A percentile compares a stretch with the other conserved stretches of the same genome.
Conservation (phyloP, 495 filamentous ascomycete species). For the Penicillium mononematosum region DNA sequence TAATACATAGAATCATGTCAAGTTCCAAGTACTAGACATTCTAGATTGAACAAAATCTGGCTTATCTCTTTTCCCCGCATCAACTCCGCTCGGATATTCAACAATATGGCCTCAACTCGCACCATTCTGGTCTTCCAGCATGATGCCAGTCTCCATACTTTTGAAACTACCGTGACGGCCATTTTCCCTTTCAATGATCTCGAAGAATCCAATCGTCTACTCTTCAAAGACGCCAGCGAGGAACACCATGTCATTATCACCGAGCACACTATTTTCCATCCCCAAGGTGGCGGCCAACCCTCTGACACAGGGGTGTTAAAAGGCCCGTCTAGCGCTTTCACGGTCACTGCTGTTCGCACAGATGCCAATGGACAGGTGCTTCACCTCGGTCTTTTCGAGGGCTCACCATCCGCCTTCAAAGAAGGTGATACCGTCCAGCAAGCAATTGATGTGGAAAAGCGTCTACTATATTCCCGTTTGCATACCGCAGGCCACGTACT, state of each 20-base stretch:
- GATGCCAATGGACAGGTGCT: conserved; percentile 51
- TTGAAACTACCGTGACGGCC: conserved; percentile 43
- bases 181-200: conserved; percentile 47
- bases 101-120: conserved; percentile 20
- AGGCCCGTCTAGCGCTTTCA: conserved; percentile 33
- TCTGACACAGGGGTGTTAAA: conserved; percentile 57
- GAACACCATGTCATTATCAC: conserved; percentile 54
- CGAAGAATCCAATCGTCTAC: conserved; percentile 41
- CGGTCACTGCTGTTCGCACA: conserved; percentile 43
- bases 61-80: not conserved
- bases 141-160: conserved; percentile 47
- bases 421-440: conserved; percentile 46
- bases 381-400: conserved; percentile 55
- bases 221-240: conserved; percentile 50
- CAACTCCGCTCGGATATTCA: not conserved
- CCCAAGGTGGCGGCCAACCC: conserved; percentile 66
- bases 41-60: too few relatives aligned
- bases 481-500: conserved; percentile 68
- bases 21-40: too few relatives aligned
- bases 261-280: conserved; percentile 62
- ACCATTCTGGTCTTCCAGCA: conserved; percentile 57
- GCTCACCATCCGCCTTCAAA: conserved; percentile 23
- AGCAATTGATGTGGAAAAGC: conserved; percentile 52
- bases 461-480: conserved; percentile 55
- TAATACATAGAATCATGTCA: too few relatives aligned